Evolutionary conservation across 139 green algal genomes (phyloP), one percentile per base, ranked within the genome.

Genomic region (Chlamydomonas asymmetrica): DNA sequence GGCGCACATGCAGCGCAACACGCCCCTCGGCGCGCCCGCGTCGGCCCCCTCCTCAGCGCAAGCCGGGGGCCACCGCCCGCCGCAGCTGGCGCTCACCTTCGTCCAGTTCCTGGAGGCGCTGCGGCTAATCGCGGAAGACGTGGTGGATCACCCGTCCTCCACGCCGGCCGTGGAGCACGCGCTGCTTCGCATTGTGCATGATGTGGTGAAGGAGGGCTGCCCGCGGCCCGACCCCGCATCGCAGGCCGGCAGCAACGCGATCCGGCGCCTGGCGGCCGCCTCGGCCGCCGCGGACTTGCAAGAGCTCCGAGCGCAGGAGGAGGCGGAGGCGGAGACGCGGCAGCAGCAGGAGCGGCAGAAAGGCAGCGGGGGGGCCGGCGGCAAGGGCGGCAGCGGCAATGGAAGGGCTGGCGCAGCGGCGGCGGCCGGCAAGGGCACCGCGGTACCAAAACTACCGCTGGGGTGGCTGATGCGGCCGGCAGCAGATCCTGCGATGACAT

Each of bases 21-120:
- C 62, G 62, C 38, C 5, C 62, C 49, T 29, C 62, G 40, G 31
- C 29, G 70, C 34, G n/a, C 25, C 29, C 49, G 66, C 32, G 18
- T 22, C 22, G 23, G 49, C n/a, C 31, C 20, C n/a, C 29, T 45
- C 25, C 25, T 38, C 23, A 3, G 25, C 27, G 7, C n/a, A 31
- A 5, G 22, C 35, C 10, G 31, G 37, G 37, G 50, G 23, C 4
- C 66, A 73, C 79, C 60, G 79, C 7, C 27, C 66, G 4, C 41
- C 79, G 18, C 66, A 67, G 6, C 79, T 73, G 20, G 70, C 52
- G 38, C 60, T 84, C 22, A 84, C 56, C 16, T 84, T 84, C 43
- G 65, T 61, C 2, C 73, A 80, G 66, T 84, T 84, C 34, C 32
- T 84, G 56, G 79, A 84, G 66, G 79, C 79, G 7, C 32, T 84